Percentiles rank a stretch among this genome's conserved stretches.
Conservation (phyloP, 2,329 filamentous ascomycete genomes). For the Neofusicoccum umdonicola region DNA sequence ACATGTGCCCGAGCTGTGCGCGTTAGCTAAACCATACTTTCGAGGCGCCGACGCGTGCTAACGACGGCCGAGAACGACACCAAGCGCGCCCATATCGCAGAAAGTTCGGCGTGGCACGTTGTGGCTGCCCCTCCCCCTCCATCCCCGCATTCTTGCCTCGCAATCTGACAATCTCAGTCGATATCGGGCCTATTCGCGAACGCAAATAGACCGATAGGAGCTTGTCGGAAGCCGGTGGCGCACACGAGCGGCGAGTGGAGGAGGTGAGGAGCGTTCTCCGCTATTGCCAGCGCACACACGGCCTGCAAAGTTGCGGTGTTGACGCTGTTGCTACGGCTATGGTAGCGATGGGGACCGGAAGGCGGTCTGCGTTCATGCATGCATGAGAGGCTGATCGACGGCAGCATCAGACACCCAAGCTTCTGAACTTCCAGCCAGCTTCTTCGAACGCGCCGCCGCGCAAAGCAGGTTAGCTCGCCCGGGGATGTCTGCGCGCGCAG, state of each 20-base stretch:
- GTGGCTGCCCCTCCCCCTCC: neutral
- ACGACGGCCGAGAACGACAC: neutral
- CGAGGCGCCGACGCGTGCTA: too few species aligned
- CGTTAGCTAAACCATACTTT: neutral
- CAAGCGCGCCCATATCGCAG: neutral
- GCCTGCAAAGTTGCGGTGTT: conserved; percentile 10
- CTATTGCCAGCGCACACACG: conserved; percentile 9
- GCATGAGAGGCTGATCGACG: conserved; percentile 3
- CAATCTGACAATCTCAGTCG: neutral
- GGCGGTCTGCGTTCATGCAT: conserved; percentile 7
- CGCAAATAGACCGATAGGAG: neutral
- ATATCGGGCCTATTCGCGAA: neutral
- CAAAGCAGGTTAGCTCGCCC: neutral
- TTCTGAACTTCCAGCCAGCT: neutral
- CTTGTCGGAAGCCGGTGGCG: neutral
- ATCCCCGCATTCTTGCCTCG: neutral
- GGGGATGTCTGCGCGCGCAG: neutral
- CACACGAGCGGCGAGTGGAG: neutral
- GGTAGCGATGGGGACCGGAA: neutral
- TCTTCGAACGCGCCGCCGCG: neutral
- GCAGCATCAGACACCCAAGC: neutral
- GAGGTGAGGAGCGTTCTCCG: conserved; percentile 3
- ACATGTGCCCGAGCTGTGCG: neutral
- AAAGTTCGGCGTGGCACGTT: neutral
- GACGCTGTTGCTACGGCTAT: conserved; percentile 6